Percentiles rank a stretch among this genome's conserved stretches.
These are phyloP conservation scores for Myriosclerotinia scirpicola DNA, from an alignment of 2,329 filamentous ascomycete species.

Conservation along the genomic window DNA sequence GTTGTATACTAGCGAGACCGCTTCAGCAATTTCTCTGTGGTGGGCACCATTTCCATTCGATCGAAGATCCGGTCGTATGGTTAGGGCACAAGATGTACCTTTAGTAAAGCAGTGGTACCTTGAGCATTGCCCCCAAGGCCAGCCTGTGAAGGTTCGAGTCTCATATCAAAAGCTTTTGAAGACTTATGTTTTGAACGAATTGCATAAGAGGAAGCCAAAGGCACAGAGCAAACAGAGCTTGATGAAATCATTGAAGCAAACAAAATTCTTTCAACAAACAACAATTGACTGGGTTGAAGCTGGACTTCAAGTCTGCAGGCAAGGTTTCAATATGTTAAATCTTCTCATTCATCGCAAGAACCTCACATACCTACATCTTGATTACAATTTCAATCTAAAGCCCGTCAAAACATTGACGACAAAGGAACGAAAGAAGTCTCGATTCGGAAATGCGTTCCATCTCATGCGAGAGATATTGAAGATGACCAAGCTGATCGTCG, in stretches of 20 bases:
- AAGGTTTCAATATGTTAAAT: conserved; percentile 99
- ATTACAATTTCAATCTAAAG: conserved; percentile 99
- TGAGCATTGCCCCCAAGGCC: conserved; percentile 86
- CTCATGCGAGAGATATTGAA: conserved; percentile 97
- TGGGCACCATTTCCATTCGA: conserved; percentile 98
- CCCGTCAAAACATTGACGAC: conserved; percentile 98
- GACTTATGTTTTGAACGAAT: conserved; percentile 91
- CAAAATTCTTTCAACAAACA: conserved; percentile 99
- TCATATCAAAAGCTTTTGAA: conserved; percentile 98
- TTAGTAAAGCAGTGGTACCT: conserved; percentile 98
- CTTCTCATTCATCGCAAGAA: conserved; percentile 98
- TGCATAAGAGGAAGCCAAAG: conserved; percentile 95
- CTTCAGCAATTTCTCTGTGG: conserved; percentile 90
- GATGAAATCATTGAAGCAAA: conserved; percentile 85
- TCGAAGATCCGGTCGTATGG: conserved; percentile 90
- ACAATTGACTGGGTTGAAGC: conserved; percentile 99
- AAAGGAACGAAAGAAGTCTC: conserved; percentile 98
- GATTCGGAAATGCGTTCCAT: conserved; percentile 98
- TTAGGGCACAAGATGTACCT: conserved; percentile 93
- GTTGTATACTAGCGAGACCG: conserved; percentile 83
- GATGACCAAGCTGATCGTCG: conserved; percentile 94
- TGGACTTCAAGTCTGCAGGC: conserved; percentile 93
- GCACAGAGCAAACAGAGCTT: conserved; percentile 93
- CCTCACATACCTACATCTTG: conserved; percentile 93
- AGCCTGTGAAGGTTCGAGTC: conserved; percentile 94